Conservation (phyloP, 345 rosid genomes). For the Corymbia maculata region DNA sequence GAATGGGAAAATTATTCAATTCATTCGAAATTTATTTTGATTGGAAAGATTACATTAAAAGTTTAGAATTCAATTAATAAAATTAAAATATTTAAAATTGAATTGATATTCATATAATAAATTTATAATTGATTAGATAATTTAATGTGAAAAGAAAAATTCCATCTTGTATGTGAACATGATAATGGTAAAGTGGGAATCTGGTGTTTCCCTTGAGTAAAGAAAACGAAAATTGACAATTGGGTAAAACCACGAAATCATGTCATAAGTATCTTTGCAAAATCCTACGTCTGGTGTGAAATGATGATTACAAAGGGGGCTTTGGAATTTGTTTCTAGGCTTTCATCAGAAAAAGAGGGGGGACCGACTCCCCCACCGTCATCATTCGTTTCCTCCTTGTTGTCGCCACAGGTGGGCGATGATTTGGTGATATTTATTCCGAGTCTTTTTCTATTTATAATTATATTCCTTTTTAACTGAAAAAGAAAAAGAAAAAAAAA, state of each 20-base stretch:
- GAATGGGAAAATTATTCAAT: background rate
- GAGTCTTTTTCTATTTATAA: background rate
- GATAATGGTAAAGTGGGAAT: background rate
- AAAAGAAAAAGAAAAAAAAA: background rate
- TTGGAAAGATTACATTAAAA: fast-evolving
- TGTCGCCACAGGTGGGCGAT: background rate
- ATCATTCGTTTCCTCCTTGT: background rate
- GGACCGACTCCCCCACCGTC: background rate
- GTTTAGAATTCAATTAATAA: background rate
- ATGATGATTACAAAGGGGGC: background rate
- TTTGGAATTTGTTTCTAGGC: background rate
- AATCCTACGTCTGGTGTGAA: conserved; percentile 11
- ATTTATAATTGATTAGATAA: fast-evolving
- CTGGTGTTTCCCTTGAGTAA: background rate
- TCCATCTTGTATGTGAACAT: background rate
- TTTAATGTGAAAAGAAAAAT: background rate
- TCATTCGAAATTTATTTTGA: background rate
- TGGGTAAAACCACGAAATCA: background rate
- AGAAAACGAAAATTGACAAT: background rate
- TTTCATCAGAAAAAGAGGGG: background rate
- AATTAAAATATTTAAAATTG: background rate
- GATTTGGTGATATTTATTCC: background rate
- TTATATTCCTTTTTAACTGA: background rate
- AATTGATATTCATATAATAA: background rate
- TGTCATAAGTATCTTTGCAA: background rate